These are phyloP conservation scores for Epichloe typhina DNA, from an alignment of 2,329 filamentous ascomycete species.

Conservation along the genomic window DNA sequence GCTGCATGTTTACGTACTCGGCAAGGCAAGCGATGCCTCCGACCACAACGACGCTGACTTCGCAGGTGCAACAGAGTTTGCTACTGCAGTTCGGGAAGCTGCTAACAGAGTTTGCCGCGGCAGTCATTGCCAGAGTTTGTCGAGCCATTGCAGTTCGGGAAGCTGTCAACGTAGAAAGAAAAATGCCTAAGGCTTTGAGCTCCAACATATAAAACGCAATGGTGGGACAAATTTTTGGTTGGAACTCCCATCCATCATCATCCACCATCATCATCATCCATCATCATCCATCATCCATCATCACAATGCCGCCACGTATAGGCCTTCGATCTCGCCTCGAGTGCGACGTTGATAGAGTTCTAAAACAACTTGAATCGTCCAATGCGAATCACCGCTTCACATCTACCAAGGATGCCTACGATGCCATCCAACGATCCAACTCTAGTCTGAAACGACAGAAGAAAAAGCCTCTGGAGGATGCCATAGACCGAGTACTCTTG, in stretches of 20 bases:
- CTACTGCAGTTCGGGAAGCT: too few relatives aligned
- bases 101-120: too few relatives aligned
- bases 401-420: slow-evolving; percentile 53
- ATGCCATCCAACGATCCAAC: slow-evolving; percentile 72
- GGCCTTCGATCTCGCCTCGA: slow-evolving; percentile 33
- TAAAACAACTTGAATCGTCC: slow-evolving; percentile 58
- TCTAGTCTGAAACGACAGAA: slow-evolving; percentile 73
- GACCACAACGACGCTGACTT: too few relatives aligned
- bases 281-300: background rate
- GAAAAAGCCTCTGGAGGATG: slow-evolving; percentile 70
- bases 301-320: slow-evolving; percentile 2
- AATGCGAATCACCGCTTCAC: slow-evolving; percentile 25
- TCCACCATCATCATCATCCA: background rate
- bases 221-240: too few relatives aligned
- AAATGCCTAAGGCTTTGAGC: too few relatives aligned
- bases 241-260: background rate
- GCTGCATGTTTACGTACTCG: too few relatives aligned
- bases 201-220: too few relatives aligned
- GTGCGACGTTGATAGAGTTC: slow-evolving; percentile 64
- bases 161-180: too few relatives aligned
- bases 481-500: slow-evolving; percentile 69
- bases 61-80: too few relatives aligned
- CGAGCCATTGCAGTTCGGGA: too few relatives aligned
- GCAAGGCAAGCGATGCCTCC: too few relatives aligned
- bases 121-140: too few relatives aligned